Conservation (phyloP, 805 yeast species). For the Wickerhamomyces chaumierensis region DNA sequence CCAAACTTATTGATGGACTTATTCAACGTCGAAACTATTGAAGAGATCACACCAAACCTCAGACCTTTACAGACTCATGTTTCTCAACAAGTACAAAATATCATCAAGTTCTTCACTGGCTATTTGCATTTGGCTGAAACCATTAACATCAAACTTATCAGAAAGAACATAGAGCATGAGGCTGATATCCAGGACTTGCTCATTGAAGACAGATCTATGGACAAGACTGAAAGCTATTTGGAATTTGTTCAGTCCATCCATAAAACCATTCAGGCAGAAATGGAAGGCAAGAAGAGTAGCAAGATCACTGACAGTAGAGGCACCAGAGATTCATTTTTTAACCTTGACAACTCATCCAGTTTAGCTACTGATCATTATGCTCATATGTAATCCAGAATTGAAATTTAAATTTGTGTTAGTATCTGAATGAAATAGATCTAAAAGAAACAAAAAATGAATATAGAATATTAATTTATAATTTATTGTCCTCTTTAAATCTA, state of each 20-base stretch:
- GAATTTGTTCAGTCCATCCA: conserved; percentile 66
- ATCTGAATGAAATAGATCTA: no score
- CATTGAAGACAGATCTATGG: conserved; percentile 60
- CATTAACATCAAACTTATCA: conserved; percentile 44
- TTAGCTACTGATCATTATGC: neutral
- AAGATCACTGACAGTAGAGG: neutral
- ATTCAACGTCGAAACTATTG: conserved; percentile 44
- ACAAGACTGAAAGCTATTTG: conserved; percentile 43
- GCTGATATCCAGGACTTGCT: conserved; percentile 41
- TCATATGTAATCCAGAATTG: neutral
- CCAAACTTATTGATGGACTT: conserved; percentile 60
- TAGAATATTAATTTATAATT: no score
- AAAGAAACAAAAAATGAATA: no score
- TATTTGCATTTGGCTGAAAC: conserved; percentile 25
- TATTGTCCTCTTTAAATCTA: no score
- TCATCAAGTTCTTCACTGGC: conserved; percentile 46
- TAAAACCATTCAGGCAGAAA: conserved; percentile 40
- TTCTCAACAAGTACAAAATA: conserved; percentile 53
- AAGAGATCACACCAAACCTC: conserved; percentile 23
- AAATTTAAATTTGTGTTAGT: no score
- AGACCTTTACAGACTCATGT: conserved; percentile 65
- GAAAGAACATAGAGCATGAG: conserved; percentile 46
- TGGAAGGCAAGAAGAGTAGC: conserved; percentile 29
- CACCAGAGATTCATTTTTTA: neutral
- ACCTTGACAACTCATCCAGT: neutral